Percentiles rank a stretch among this genome's conserved stretches.
phyloP scores from a whole-genome alignment of 1,284 basidiomycete genomes.

The Volvariella surrecta region DNA sequence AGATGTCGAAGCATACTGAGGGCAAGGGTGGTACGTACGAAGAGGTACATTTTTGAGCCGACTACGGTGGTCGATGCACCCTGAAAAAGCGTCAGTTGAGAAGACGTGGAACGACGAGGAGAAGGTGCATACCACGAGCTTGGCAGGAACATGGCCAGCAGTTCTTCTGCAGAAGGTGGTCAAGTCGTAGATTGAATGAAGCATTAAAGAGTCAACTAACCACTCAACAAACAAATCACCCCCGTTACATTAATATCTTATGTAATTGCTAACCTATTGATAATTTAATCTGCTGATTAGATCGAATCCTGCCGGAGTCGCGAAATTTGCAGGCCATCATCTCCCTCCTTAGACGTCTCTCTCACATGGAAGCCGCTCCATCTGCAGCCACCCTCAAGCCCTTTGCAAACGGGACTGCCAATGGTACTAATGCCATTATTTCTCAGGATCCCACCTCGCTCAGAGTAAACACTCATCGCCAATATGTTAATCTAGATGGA shows the following conservation, averaged over 20 bases:
- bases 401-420: slow-evolving; percentile 1
- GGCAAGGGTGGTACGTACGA: slow-evolving; percentile 40
- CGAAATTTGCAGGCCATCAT: too few relatives aligned
- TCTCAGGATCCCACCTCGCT: slow-evolving; percentile 38
- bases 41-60: slow-evolving; percentile 79
- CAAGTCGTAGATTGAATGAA: slow-evolving; percentile 82
- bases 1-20: not conserved
- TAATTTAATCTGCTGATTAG: too few relatives aligned
- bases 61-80: slow-evolving; percentile 81
- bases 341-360: too few relatives aligned
- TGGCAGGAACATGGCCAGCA: slow-evolving; percentile 79
- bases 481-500: slow-evolving; percentile 62
- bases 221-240: too few relatives aligned
- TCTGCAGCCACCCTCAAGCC: not conserved
- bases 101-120: slow-evolving; percentile 1
- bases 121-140: slow-evolving; percentile 68
- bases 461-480: slow-evolving; percentile 63
- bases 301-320: too few relatives aligned
- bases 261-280: too few relatives aligned
- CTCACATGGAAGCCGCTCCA: too few relatives aligned
- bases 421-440: slow-evolving; percentile 27
- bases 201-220: slow-evolving; percentile 19
- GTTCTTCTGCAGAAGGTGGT: slow-evolving; percentile 81
- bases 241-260: too few relatives aligned
- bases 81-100: slow-evolving; percentile 29